Conservation (phyloP, 129 eudicot genomes). For the Oenanthe sinensis region DNA sequence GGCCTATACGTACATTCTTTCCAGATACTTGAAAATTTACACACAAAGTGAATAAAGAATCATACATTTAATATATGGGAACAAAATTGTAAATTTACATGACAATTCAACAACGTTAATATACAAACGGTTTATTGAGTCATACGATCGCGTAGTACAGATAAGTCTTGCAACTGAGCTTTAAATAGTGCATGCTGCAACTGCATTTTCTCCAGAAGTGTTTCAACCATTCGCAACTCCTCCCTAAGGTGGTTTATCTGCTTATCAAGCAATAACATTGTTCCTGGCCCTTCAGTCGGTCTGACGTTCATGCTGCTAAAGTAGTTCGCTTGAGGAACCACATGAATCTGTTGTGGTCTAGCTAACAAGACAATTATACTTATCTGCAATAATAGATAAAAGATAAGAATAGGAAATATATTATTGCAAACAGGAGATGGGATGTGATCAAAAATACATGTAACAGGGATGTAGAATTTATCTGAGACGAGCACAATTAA, state of each 20-base stretch:
- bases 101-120: background rate
- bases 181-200: constrained; percentile 53
- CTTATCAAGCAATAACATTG: constrained; percentile 40
- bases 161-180: constrained; percentile 49
- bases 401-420: constrained; percentile 2
- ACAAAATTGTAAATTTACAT: background rate
- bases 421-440: background rate
- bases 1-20: background rate
- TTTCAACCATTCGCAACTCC: constrained; percentile 71
- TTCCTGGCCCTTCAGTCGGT: constrained; percentile 31
- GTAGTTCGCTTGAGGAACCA: constrained; percentile 50
- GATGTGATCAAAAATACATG: background rate
- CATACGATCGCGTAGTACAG: constrained; percentile 21
- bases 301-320: constrained; percentile 20
- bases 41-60: background rate
- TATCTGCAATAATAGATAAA: constrained; percentile 35
- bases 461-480: background rate
- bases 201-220: constrained; percentile 59
- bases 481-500: background rate
- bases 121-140: background rate
- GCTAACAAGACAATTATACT: constrained; percentile 66
- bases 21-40: background rate
- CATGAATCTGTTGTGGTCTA: constrained; percentile 68
- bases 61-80: background rate
- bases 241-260: constrained; percentile 61